Evolutionary conservation across 495 filamentous ascomycete species (phyloP), one percentile per base, ranked within the genome.

Genomic region (Penicillium atrosanguineum): DNA sequence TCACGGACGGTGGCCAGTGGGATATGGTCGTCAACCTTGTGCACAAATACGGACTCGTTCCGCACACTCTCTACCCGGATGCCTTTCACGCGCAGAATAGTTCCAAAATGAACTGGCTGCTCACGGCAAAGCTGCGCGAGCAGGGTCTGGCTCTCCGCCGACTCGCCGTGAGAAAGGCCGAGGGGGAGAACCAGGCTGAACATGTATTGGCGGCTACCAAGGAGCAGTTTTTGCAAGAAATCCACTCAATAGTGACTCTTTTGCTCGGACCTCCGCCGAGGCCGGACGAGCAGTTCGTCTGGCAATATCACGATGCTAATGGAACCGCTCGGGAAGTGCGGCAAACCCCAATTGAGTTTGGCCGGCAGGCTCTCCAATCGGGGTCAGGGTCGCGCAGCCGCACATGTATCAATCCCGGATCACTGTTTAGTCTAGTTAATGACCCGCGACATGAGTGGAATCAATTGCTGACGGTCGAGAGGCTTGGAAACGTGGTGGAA

Each of bases 11-110:
- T 42, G 91, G 91, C 1, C 90, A 95, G 61, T 96, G 88, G 89
- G 90, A 95, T 68, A 95, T 95, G 90, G 84, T 89, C 18, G 88
- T 86, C 40, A 95, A 94, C 56, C 72, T 95, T 14, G 88, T 94
- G 16, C 61, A 81, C 44, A 95, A 95, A 72, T 95, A 94, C 56
- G 90, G 90, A 21, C 78, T 95, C 42, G 76, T 93, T 1, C 90
- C 90, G 26, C 88, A 94, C 66, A 68, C 73, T 0, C 69, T 95
- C 5, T 95, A 92, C 56, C 90, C 90, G 0, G 90, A 96, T 63
- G 80, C 77, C 38, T 91, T 78, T 74, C 89, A 88, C 56, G 88
- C 90, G 6, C 79, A 80, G 73, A 82, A 83, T 48, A 88, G 85
- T 47, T 62, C 70, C 11, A 74, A 78, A 29, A 85, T 95, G 77